phyloP scores from a whole-genome alignment of 805 yeast genomes.

The Danielia oregonensis region DNA sequence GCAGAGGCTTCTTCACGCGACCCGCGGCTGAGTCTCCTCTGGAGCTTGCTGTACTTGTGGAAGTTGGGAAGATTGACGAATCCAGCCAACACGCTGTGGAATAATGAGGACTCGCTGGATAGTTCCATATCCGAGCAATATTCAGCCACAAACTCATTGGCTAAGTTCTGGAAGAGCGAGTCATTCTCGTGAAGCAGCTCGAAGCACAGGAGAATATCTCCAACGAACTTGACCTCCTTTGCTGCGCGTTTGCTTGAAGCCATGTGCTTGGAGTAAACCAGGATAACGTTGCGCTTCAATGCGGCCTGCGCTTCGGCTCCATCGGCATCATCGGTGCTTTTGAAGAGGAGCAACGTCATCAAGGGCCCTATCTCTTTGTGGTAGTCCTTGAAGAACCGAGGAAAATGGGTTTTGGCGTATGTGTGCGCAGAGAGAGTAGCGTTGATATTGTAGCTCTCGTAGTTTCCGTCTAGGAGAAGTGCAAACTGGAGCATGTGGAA shows the following conservation, averaged over 20 bases:
- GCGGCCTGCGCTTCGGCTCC: constrained; percentile 17
- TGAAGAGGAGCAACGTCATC: constrained; percentile 28
- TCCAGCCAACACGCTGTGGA: constrained; percentile 39
- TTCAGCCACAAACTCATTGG: constrained; percentile 38
- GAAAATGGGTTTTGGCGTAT: constrained; percentile 37
- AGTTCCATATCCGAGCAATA: constrained; percentile 35
- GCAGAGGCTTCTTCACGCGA: background rate
- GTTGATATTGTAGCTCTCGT: constrained; percentile 15
- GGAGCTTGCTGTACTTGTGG: constrained; percentile 38
- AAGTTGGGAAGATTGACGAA: constrained; percentile 39
- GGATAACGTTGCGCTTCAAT: constrained; percentile 1
- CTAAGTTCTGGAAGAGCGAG: constrained; percentile 30
- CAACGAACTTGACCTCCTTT: constrained; percentile 25
- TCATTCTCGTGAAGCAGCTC: constrained; percentile 25
- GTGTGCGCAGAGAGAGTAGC: constrained; percentile 30
- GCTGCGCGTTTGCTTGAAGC: constrained; percentile 12
- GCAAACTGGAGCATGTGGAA: constrained; percentile 38
- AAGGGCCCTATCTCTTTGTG: constrained; percentile 32
- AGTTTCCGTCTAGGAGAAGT: constrained; percentile 18
- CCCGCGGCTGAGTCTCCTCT: constrained; percentile 23
- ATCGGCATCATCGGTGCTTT: constrained; percentile 7
- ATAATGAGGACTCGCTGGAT: constrained; percentile 38
- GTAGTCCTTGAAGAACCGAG: constrained; percentile 29
- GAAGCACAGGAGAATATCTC: constrained; percentile 29
- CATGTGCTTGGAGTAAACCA: background rate